A percentile compares a stretch with the other conserved stretches of the same genome.
Conservation (phyloP, 2,329 filamentous ascomycete genomes). For the Aspergillus novoparasiticus region DNA sequence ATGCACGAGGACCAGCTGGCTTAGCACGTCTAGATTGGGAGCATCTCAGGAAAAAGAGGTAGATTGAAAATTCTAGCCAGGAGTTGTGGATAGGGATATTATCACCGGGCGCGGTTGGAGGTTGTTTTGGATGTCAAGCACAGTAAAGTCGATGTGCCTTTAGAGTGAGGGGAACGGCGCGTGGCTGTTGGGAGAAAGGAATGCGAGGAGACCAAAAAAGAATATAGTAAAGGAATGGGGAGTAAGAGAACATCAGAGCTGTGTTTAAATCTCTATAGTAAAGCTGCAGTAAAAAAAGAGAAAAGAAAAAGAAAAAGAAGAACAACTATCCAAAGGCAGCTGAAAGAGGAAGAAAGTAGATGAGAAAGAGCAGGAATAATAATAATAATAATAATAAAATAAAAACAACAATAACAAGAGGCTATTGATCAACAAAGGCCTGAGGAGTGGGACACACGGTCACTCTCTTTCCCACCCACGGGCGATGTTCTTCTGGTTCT, state of each 20-base stretch:
- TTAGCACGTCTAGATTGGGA: conserved; percentile 20
- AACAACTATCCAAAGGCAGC: neutral
- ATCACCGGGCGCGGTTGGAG: conserved; percentile 3
- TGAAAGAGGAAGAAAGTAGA: conserved; percentile 11
- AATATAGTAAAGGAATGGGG: conserved; percentile 20
- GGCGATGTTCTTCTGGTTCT: conserved; percentile 19
- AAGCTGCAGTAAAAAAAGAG: conserved; percentile 1
- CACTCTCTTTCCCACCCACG: conserved; percentile 17
- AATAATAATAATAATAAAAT: conserved; percentile 17
- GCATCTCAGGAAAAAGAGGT: conserved; percentile 1
- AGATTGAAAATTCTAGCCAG: conserved; percentile 5
- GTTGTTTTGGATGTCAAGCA: conserved; percentile 5
- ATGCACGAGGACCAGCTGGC: conserved; percentile 24
- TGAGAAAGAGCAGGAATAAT: conserved; percentile 18
- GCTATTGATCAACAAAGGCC: conserved; percentile 24
- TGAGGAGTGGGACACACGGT: conserved; percentile 20
- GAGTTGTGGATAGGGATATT: conserved; percentile 3
- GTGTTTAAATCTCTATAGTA: neutral
- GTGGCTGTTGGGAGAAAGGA: conserved; percentile 14
- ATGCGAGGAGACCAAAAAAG: conserved; percentile 5
- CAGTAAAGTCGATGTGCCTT: conserved; percentile 11
- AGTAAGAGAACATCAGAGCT: conserved; percentile 5
- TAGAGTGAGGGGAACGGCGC: conserved; percentile 17
- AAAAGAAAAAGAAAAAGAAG: neutral
- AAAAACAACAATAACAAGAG: conserved; percentile 17